Evolutionary conservation across 345 rosid genomes (phyloP), one percentile per base, ranked within the genome.

Genomic region (Rhodamnia argentea): DNA sequence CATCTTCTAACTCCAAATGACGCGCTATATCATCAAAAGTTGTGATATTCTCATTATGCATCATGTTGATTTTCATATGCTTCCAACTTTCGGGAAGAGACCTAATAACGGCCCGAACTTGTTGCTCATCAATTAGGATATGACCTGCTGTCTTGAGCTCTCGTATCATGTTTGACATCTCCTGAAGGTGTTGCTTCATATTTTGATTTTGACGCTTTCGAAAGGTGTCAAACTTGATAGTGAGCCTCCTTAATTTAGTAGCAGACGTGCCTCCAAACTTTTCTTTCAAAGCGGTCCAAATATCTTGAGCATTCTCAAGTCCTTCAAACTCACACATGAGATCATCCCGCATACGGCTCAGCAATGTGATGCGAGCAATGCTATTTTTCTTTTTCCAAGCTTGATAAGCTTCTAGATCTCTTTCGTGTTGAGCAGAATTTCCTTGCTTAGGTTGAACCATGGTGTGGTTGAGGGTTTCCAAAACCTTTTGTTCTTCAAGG

Each of bases 111-210:
- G 14, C 9, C 1, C n/a, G 4, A 59, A 59, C 27, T n/a, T 26
- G 32, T 0, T 59, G 5, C 10, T 59, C 16, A n/a, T 59, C 1
- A 1, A 0, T 5, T 59, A n/a, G 3, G 3, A 3, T n/a, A 13
- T 59, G 64, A 4, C 16, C 0, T 5, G 0, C 6, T 58, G 64
- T 26, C 4, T 59, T 59, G 1, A 59, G 16, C 32, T 59, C 64
- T 59, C 8, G 7, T 13, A 59, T 59, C 2, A n/a, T n/a, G 7
- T 13, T 59, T 59, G 64, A 13, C 32, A 59, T 59, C 32, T 59
- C 64, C 3, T 0, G 1, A 59, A 59, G 6, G n/a, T 59, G 3
- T 2, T n/a, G 14, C 7, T 4, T 13, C 4, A 3, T 59, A 26
- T 13, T n/a, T 26, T n/a, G 1, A 59, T 27, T 59, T 59, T 59